phyloP scores from a whole-genome alignment of 2,329 filamentous ascomycete genomes.

The Pestalotiopsis sp. region DNA sequence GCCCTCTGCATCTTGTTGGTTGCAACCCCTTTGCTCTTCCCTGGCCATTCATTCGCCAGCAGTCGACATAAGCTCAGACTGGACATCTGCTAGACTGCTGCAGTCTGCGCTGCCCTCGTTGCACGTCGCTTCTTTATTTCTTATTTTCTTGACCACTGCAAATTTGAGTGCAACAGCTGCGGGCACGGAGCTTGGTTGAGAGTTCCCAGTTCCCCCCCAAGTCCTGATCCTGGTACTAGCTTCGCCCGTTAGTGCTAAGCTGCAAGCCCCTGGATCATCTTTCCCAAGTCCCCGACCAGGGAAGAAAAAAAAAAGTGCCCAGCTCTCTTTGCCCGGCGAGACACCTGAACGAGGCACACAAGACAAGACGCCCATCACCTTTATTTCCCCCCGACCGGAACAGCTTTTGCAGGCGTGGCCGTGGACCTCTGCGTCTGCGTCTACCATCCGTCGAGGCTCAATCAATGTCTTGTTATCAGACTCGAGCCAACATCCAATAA shows the following conservation, averaged over 20 bases:
- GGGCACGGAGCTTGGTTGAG: background rate
- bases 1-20: background rate
- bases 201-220: background rate
- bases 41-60: background rate
- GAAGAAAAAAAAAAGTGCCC: conserved; percentile 6
- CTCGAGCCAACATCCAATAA: background rate
- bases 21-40: background rate
- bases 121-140: background rate
- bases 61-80: background rate
- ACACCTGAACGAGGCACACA: background rate
- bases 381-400: background rate
- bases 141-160: background rate
- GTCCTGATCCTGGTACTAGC: conserved; percentile 4
- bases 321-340: background rate
- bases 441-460: conserved; percentile 2
- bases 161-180: background rate
- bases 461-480: conserved; percentile 2
- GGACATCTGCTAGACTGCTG: background rate
- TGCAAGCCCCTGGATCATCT: conserved; percentile 11
- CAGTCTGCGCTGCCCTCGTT: background rate
- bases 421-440: conserved; percentile 14
- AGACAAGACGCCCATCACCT: background rate
- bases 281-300: background rate
- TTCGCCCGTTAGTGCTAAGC: conserved; percentile 6
- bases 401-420: conserved; percentile 4